Evolutionary conservation across 163 green algal genomes (phyloP).

Genomic region (Volvox carteri): DNA sequence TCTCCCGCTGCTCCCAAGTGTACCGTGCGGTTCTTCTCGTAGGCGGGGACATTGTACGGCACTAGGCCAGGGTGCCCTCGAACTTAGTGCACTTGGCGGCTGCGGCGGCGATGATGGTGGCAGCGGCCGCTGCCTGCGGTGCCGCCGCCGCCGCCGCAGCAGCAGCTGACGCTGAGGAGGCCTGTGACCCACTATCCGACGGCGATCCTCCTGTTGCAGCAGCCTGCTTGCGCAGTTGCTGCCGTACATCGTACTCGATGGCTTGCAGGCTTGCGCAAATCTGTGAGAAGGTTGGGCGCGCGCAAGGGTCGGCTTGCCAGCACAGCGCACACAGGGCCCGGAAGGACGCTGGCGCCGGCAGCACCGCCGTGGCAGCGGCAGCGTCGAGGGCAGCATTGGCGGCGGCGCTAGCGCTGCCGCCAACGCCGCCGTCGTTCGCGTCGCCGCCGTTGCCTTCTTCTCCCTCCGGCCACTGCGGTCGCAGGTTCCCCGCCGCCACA

Average conservation of each 20-base stretch:
- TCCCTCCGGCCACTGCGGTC: neutral
- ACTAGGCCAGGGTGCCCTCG: neutral
- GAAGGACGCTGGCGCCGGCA: neutral
- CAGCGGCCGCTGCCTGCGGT: neutral
- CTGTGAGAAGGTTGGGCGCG: constrained; percentile 14
- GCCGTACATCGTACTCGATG: constrained; percentile 29
- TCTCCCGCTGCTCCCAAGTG: too few species aligned
- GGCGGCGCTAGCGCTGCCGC: neutral
- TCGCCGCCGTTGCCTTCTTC: neutral
- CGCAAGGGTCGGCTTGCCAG: constrained; percentile 6
- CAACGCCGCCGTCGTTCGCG: neutral
- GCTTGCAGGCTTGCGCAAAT: constrained; percentile 15
- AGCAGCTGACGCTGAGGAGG: neutral
- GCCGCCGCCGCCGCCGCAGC: neutral
- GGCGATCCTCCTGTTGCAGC: neutral
- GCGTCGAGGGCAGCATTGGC: neutral
- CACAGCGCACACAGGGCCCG: neutral
- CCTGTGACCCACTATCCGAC: neutral
- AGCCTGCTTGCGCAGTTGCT: constrained; percentile 3
- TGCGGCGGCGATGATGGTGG: neutral
- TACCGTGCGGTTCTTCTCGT: too few species aligned
- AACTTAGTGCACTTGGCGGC: neutral
- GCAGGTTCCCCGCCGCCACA: constrained; percentile 1
- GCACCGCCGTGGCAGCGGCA: neutral
- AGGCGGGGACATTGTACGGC: too few species aligned